A percentile compares a stretch with the other conserved stretches of the same genome.
phyloP scores from a whole-genome alignment of 257 asterid genomes.

The Solanum bukasovii region DNA sequence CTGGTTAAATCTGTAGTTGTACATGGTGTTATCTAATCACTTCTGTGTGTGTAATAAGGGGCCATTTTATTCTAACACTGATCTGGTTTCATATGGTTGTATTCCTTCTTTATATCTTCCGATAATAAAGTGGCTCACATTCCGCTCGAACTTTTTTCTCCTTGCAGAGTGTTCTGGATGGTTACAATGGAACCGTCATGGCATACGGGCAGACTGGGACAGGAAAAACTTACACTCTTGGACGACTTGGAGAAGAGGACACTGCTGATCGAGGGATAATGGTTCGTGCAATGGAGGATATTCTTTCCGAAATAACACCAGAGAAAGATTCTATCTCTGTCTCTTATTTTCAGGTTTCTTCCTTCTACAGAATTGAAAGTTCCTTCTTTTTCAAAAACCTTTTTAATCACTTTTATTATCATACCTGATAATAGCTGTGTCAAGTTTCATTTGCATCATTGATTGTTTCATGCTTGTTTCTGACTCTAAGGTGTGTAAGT shows the following conservation, averaged over 20 bases:
- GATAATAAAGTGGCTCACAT: neutral
- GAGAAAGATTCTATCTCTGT: conserved; percentile 56
- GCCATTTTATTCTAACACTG: neutral
- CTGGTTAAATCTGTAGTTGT: neutral
- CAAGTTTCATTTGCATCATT: neutral
- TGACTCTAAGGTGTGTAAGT: neutral
- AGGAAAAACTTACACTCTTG: conserved; percentile 88
- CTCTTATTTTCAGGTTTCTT: conserved; percentile 73
- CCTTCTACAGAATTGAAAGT: neutral
- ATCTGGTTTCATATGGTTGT: neutral
- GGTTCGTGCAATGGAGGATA: conserved; percentile 91
- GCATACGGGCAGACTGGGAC: conserved; percentile 98
- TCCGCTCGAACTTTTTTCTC: neutral
- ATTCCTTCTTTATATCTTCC: neutral
- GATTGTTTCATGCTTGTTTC: neutral
- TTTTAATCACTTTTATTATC: neutral
- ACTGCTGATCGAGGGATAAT: conserved; percentile 82
- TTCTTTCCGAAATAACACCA: conserved; percentile 45
- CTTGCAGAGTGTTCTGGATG: conserved; percentile 86
- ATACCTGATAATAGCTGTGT: neutral
- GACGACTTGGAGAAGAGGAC: conserved; percentile 73
- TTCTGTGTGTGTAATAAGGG: neutral
- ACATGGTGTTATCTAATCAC: neutral
- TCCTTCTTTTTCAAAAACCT: neutral
- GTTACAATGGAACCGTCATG: conserved; percentile 92